Conservation (phyloP, 495 filamentous ascomycete genomes). For the Monascus purpureus region DNA sequence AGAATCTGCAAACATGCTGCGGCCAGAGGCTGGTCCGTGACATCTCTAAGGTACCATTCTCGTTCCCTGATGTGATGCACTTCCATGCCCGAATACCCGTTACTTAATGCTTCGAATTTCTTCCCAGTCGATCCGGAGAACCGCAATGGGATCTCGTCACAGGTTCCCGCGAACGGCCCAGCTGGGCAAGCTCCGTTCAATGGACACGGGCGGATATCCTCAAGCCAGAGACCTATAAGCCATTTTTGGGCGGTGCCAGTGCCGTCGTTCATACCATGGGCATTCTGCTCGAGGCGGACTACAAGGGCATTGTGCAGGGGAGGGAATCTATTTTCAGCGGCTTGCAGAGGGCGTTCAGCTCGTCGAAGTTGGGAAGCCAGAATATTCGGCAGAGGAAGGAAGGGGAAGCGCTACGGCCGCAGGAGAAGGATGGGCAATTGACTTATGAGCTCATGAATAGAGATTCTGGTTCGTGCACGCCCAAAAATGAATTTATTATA, state of each 20-base stretch:
- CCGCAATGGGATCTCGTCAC: conserved; percentile 71
- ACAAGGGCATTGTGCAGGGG: conserved; percentile 82
- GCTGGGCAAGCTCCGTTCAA: conserved; percentile 67
- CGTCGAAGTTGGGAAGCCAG: conserved; percentile 45
- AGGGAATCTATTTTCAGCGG: conserved; percentile 62
- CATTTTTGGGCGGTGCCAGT: conserved; percentile 56
- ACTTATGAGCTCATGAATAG: conserved; percentile 99
- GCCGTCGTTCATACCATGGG: conserved; percentile 89
- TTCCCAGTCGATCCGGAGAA: conserved; percentile 75
- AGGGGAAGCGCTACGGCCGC: conserved; percentile 45
- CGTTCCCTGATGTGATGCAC: no score
- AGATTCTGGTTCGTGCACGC: conserved; percentile 48
- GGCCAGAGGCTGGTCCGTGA: conserved; percentile 73
- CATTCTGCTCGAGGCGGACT: conserved; percentile 94
- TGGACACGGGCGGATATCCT: conserved; percentile 86
- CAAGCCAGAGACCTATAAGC: conserved; percentile 59
- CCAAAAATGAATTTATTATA: no score
- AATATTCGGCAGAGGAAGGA: conserved; percentile 49
- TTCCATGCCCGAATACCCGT: no score
- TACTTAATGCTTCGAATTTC: conserved; percentile 5
- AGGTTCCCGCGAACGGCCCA: conserved; percentile 54
- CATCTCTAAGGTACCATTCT: conserved; percentile 73
- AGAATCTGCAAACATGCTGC: conserved; percentile 84
- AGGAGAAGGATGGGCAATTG: conserved; percentile 57
- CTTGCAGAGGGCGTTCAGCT: conserved; percentile 60